phyloP scores from a whole-genome alignment of 1,284 basidiomycete species.

The Cystobasidium pallidum region DNA sequence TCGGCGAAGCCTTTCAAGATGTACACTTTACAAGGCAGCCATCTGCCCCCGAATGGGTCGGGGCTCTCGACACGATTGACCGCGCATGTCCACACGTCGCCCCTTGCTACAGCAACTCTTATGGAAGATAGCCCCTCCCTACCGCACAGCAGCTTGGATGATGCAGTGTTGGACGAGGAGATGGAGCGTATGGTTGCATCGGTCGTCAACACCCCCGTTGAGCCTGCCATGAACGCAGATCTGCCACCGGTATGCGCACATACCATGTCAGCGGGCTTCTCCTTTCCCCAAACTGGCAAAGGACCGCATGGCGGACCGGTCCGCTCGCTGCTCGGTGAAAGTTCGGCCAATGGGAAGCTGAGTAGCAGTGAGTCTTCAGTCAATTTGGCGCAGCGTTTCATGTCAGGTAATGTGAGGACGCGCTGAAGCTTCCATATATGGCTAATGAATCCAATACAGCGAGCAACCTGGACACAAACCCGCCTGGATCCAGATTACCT shows the following conservation, averaged over 20 bases:
- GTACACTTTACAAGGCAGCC: not conserved
- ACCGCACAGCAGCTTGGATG: not conserved
- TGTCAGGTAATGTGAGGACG: slow-evolving; percentile 26
- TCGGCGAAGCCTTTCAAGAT: not conserved
- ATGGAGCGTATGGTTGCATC: slow-evolving; percentile 43
- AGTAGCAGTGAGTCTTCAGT: slow-evolving; percentile 31
- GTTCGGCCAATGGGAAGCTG: slow-evolving; percentile 13
- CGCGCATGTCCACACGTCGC: slow-evolving; percentile 3
- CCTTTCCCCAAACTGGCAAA: too few relatives aligned
- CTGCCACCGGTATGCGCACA: not conserved
- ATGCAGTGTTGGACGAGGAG: slow-evolving; percentile 32
- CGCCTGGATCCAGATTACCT: not conserved
- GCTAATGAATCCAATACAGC: too few relatives aligned
- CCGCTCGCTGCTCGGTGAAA: too few relatives aligned
- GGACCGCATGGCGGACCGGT: too few relatives aligned
- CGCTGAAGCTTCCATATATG: too few relatives aligned
- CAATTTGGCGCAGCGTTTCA: slow-evolving; percentile 23
- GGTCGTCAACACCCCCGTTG: slow-evolving; percentile 33
- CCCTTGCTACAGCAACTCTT: slow-evolving; percentile 6
- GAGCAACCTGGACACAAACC: not conserved
- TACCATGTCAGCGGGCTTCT: not conserved
- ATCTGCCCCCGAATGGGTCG: not conserved
- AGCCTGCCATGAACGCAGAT: not conserved
- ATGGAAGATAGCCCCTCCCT: not conserved
- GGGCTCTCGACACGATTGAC: not conserved